phyloP scores from a whole-genome alignment of 495 filamentous ascomycete genomes.

The Copromyces sp. region DNA sequence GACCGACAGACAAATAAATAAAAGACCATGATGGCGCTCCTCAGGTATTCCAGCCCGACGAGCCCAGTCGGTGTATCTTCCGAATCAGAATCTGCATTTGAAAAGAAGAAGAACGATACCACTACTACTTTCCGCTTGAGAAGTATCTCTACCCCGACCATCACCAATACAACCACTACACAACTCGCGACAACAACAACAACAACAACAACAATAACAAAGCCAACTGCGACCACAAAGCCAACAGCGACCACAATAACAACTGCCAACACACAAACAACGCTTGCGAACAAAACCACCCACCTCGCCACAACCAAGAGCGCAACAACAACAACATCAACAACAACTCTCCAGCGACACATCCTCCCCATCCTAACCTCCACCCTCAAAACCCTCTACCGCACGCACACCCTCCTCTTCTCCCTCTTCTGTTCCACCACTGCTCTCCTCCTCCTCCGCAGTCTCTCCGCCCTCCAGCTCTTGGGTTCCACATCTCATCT shows the following conservation, averaged over 20 bases:
- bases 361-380: neutral
- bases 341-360: neutral
- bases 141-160: neutral
- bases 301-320: neutral
- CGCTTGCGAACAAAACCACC: neutral
- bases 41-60: neutral
- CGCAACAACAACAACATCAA: neutral
- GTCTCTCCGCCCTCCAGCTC: neutral
- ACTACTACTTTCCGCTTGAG: neutral
- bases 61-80: neutral
- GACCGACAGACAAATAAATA: neutral
- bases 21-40: neutral
- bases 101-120: neutral
- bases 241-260: neutral
- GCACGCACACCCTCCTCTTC: neutral
- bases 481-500: neutral
- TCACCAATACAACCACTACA: no score
- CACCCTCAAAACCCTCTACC: neutral
- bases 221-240: no score
- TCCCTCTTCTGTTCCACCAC: neutral
- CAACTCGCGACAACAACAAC: neutral
- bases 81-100: neutral
- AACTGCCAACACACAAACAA: neutral
- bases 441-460: neutral
- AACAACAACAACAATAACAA: neutral